Base-by-base conservation (phyloP, 129 eudicot genomes). In the Ambrosia artemisiifolia region DNA sequence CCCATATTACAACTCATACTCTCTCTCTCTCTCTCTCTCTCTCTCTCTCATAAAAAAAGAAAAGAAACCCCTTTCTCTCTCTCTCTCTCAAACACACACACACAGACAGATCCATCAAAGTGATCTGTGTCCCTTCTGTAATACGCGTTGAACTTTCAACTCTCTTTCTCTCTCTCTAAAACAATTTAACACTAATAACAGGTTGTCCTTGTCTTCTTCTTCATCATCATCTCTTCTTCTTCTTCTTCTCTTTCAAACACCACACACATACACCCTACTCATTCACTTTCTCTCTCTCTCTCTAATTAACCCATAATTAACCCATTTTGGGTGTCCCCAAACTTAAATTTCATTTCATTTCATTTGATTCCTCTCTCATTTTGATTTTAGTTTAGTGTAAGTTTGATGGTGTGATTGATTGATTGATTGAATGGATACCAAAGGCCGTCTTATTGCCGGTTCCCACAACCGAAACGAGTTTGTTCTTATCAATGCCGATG, bases 121-220 rank as follows among this genome's bases (percentile, higher is more conserved):
- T 76, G 57, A 83, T 80, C 83, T 71, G 76, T 74, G 89, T 87
- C 90, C 85, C 94, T 85, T 85, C 70, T 80, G 78, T 80, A 76
- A 64, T 82, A 88, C 87, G 95, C 95, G 86, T 83, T 88, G 70
- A 24, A 24, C 28, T 75, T 75, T 80, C 88, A 74, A 77, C 80
- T 76, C 57, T 66, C 42, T 66, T 69, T 6, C 38, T 65, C 59
- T 48, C 70, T 44, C 63, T 66, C 40, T 28, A 33, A 11, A 19
- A 71, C 28, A 24, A 59, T 44, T 56, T 47, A 36, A 53, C 75
- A 51, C 60, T 24, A 24, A 48, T 33, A 57, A 62, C 65, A 54
- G 67, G 34, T 71, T 69, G 75, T 82, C 81, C 11, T 71, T 79
- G 67, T 79, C 71, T 74, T 33, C 43, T 75, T 79, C 83, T 24